Base-by-base conservation (phyloP, 345 rosid genomes). In the Jatropha curcas region DNA sequence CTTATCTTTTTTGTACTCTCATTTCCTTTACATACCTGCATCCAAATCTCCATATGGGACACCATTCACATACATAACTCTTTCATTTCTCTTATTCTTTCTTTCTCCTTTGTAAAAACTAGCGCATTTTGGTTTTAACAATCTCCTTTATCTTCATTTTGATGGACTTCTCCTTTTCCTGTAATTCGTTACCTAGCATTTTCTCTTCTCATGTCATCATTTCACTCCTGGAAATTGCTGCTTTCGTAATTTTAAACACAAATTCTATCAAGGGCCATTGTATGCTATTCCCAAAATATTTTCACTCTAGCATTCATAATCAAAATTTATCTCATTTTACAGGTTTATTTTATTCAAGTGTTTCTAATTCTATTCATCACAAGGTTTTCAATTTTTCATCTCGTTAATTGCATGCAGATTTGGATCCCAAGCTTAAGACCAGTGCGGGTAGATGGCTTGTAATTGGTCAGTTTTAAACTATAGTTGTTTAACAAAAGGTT, bases 321-420 rank as follows among this genome's bases (percentile, higher is more conserved):
- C 65, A 34, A 4, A 19, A 35, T 14, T 61, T 61, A 30, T 12
- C 43, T 19, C 8, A 33, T 19, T 61, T n/a, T 35, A 35, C 50
- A 7, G 13, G 35, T 62, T n/a, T 35, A 37, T 39, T 62, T 35
- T 4, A 53, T 53, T 9, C 12, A 22, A 62, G 27, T 9, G 4
- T 43, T 62, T 62, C 1, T 39, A 19, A 39, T 25, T 62, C 45
- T 61, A 22, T 39, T 62, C 27, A 4, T 39, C 13, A 63, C 7
- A 46, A 65, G 37, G 45, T 45, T 65, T 65, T 46, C 55, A 65
- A 24, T 43, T 45, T 65, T 65, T 46, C 55, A 45, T 46, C 13
- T 45, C 45, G 7, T 14, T 45, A 6, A 37, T 10, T 27, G 69
- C 25, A 2, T 45, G 45, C 45, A 41, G 13, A 41, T 41, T 20